Conservation (phyloP, 441 rosid genomes). For the Syzygium malaccense region DNA sequence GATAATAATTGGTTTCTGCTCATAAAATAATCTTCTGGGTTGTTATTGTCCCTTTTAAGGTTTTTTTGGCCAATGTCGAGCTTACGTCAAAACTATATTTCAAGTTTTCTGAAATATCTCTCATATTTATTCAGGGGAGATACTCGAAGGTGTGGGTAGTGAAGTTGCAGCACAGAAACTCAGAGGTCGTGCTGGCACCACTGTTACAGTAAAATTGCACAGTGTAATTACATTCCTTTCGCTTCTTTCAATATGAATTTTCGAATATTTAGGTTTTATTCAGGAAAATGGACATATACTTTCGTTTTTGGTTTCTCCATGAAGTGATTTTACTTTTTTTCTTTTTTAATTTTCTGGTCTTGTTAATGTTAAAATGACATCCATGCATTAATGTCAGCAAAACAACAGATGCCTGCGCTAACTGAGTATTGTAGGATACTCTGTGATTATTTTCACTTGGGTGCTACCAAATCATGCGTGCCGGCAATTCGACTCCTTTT, state of each 20-base stretch:
- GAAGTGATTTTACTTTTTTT: not conserved
- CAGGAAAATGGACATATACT: not conserved
- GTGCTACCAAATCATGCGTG: not conserved
- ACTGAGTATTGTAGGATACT: not conserved
- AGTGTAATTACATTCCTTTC: slow-evolving; percentile 24
- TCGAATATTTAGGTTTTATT: not conserved
- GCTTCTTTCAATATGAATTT: not conserved
- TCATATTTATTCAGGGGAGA: slow-evolving; percentile 45
- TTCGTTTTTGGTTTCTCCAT: not conserved
- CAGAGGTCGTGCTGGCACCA: slow-evolving; percentile 81
- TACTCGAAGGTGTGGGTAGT: slow-evolving; percentile 53
- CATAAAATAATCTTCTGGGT: not conserved
- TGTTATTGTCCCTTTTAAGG: not conserved
- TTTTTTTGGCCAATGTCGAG: not conserved
- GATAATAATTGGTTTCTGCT: not conserved
- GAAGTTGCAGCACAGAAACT: slow-evolving; percentile 86
- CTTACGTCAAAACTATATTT: not conserved
- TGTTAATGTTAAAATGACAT: not conserved
- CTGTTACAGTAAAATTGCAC: slow-evolving; percentile 62
- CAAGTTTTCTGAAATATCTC: not conserved
- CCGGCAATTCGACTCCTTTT: not conserved
- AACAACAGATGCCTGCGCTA: not conserved
- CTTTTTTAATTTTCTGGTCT: not conserved
- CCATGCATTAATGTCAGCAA: not conserved
- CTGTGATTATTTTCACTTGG: not conserved